phyloP scores from a whole-genome alignment of 495 filamentous ascomycete species.

The Daldinia childiae region DNA sequence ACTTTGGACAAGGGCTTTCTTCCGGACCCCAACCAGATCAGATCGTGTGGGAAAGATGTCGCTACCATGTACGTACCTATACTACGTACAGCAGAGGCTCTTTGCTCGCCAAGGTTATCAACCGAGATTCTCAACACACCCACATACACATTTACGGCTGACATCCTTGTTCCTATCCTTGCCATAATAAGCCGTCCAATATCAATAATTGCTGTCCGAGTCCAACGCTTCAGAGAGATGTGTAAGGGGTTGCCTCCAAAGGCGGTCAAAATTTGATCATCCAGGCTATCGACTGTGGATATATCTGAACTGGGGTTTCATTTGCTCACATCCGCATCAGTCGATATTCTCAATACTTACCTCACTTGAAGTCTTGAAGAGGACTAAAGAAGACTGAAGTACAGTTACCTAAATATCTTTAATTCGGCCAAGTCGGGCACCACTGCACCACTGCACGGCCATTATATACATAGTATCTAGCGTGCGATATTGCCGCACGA shows the following conservation, averaged over 20 bases:
- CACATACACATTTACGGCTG: conserved; percentile 8
- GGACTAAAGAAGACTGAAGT: background rate
- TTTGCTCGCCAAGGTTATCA: conserved; percentile 43
- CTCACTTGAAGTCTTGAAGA: conserved; percentile 2
- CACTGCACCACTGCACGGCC: background rate
- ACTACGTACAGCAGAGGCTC: conserved; percentile 27
- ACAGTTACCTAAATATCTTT: conserved; percentile 4
- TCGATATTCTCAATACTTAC: conserved; percentile 12
- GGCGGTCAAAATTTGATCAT: conserved; percentile 33
- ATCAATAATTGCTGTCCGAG: conserved; percentile 16
- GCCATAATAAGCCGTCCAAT: conserved; percentile 24
- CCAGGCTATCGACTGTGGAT: conserved; percentile 18
- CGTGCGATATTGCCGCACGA: background rate
- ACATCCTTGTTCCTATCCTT: conserved; percentile 37
- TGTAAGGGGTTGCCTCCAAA: conserved; percentile 16
- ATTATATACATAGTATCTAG: too few relatives aligned
- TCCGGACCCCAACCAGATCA: conserved; percentile 22
- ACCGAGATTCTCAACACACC: conserved; percentile 43
- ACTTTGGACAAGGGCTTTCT: conserved; percentile 14
- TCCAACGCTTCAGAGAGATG: background rate
- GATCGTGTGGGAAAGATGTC: conserved; percentile 33
- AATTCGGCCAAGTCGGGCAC: conserved; percentile 13
- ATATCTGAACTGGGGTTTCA: conserved; percentile 16
- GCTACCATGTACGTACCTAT: conserved; percentile 10
- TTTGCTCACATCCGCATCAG: conserved; percentile 23